A percentile compares a stretch with the other conserved stretches of the same genome.
Conservation (phyloP, 1,284 basidiomycete genomes). For the Ceratobasidium sp. region DNA sequence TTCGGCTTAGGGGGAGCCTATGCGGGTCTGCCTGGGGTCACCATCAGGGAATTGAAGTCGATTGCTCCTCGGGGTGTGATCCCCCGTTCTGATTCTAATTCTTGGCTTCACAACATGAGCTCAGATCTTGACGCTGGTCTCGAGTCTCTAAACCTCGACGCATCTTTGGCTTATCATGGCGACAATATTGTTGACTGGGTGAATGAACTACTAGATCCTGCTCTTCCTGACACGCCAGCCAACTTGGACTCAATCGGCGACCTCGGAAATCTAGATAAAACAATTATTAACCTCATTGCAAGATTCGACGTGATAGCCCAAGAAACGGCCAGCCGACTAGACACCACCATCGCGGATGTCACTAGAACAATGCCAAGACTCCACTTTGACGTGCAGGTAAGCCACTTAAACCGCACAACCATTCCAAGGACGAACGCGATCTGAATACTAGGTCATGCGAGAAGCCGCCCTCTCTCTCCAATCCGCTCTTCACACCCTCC, state of each 20-base stretch:
- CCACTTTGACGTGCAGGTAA: slow-evolving; percentile 87
- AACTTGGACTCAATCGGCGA: slow-evolving; percentile 62
- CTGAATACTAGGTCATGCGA: slow-evolving; percentile 69
- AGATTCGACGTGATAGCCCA: slow-evolving; percentile 83
- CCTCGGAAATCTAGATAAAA: slow-evolving; percentile 76
- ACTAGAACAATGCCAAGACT: slow-evolving; percentile 87
- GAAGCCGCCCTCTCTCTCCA: slow-evolving; percentile 85
- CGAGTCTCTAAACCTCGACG: slow-evolving; percentile 23
- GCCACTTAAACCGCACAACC: neutral
- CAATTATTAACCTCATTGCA: slow-evolving; percentile 76
- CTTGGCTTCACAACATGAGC: neutral
- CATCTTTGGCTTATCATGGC: slow-evolving; percentile 37
- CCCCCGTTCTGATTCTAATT: neutral
- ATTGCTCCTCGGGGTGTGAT: neutral
- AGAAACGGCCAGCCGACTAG: slow-evolving; percentile 85
- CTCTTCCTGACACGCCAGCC: slow-evolving; percentile 55
- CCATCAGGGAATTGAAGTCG: neutral
- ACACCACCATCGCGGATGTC: slow-evolving; percentile 89
- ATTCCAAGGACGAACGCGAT: slow-evolving; percentile 3
- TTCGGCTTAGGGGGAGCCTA: too few relatives aligned
- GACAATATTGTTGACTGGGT: slow-evolving; percentile 52
- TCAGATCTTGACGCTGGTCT: slow-evolving; percentile 12
- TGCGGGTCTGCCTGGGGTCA: neutral
- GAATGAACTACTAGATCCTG: slow-evolving; percentile 52
- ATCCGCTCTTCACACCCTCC: slow-evolving; percentile 67